Percentiles rank a stretch among this genome's conserved stretches.
These are phyloP conservation scores for Cenococcum geophilum DNA, from an alignment of 495 filamentous ascomycete genomes.

Conservation along the genomic window DNA sequence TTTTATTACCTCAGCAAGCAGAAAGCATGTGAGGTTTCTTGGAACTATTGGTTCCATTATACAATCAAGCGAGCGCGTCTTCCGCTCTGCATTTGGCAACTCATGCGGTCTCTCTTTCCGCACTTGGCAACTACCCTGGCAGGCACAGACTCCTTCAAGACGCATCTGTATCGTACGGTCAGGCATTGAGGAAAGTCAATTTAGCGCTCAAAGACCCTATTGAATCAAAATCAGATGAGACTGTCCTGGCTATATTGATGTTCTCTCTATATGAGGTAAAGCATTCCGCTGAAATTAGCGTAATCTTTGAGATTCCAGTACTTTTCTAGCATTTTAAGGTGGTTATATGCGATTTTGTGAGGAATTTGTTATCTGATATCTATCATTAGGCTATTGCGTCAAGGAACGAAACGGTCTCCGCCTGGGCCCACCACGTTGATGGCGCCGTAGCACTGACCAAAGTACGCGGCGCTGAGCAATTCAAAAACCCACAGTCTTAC, in stretches of 20 bases:
- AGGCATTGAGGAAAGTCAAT: constrained; percentile 29
- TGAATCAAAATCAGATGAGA: constrained; percentile 30
- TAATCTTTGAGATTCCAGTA: no score
- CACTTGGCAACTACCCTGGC: constrained; percentile 32
- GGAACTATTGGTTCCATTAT: constrained; percentile 31
- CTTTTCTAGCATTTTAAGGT: no score
- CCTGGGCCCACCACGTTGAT: constrained; percentile 34
- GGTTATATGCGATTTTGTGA: not conserved
- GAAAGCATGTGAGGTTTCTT: constrained; percentile 33
- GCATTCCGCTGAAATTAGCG: not conserved
- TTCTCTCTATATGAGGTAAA: constrained; percentile 37
- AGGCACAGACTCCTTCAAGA: constrained; percentile 25
- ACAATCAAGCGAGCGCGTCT: constrained; percentile 22
- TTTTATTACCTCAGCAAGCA: constrained; percentile 30
- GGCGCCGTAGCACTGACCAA: constrained; percentile 34
- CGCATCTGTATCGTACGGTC: constrained; percentile 28
- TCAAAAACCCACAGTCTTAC: constrained; percentile 30
- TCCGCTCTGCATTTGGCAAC: constrained; percentile 35
- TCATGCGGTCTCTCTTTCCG: constrained; percentile 31
- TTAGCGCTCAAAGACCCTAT: constrained; percentile 28
- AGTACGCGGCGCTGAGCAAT: constrained; percentile 31
- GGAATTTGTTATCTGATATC: not conserved
- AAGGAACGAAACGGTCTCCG: constrained; percentile 25
- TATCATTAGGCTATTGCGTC: constrained; percentile 26
- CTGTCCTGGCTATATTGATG: constrained; percentile 30